phyloP scores from a whole-genome alignment of 2,329 filamentous ascomycete genomes.

The Alternaria panax region DNA sequence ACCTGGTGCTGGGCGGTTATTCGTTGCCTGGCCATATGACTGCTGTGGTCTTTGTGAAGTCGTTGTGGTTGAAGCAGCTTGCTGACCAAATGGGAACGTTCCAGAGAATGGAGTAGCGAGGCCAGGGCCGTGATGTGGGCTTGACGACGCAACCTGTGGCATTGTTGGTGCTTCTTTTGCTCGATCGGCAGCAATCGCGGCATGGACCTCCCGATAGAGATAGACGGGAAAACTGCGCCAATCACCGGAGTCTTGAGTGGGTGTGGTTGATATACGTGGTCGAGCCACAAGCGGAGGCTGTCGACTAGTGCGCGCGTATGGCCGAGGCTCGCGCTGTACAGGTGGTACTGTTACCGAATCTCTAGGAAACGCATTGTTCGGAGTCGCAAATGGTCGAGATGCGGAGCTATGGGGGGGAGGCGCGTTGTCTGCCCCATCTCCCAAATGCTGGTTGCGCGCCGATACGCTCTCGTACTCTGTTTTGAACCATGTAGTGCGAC shows the following conservation, averaged over 20 bases:
- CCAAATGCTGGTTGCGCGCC: background rate
- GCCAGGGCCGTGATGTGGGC: too few relatives aligned
- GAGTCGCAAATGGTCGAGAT: background rate
- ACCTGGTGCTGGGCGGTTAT: too few relatives aligned
- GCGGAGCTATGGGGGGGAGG: background rate
- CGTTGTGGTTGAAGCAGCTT: background rate
- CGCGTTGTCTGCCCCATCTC: too few relatives aligned
- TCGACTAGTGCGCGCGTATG: background rate
- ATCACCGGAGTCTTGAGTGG: too few relatives aligned
- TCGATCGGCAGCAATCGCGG: too few relatives aligned
- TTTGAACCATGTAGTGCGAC: background rate
- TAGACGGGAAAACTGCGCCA: too few relatives aligned
- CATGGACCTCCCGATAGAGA: too few relatives aligned
- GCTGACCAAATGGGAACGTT: background rate
- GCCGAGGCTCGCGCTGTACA: background rate
- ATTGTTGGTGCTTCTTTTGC: too few relatives aligned
- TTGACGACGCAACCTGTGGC: too few relatives aligned
- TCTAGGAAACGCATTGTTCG: too few relatives aligned
- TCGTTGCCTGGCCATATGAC: too few relatives aligned
- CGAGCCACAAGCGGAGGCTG: background rate
- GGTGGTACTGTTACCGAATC: background rate
- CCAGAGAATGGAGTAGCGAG: background rate
- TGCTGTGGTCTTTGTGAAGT: background rate
- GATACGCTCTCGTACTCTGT: background rate
- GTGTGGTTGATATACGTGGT: too few relatives aligned